These are phyloP conservation scores for Yamadazyma dendronema DNA, from an alignment of 1,139 yeast genomes.

Conservation along the genomic window DNA sequence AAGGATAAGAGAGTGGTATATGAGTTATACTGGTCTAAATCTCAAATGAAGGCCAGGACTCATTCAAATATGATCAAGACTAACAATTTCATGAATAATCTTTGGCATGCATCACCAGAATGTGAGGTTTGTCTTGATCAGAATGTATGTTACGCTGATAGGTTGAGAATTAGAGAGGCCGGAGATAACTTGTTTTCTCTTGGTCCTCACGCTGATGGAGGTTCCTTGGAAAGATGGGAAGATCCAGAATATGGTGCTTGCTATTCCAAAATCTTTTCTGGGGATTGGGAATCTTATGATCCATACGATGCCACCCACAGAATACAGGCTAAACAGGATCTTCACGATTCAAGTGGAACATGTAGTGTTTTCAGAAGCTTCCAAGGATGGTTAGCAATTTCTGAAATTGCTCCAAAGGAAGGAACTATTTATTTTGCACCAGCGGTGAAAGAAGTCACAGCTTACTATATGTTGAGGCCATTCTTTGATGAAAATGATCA, in stretches of 20 bases:
- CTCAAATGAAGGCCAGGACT: slow-evolving; percentile 41
- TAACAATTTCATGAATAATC: slow-evolving; percentile 25
- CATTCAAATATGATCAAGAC: slow-evolving; percentile 36
- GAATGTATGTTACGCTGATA: slow-evolving; percentile 35
- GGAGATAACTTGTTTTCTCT: slow-evolving; percentile 33
- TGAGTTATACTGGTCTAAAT: slow-evolving; percentile 43
- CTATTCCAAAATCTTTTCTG: slow-evolving; percentile 39
- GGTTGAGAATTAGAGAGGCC: slow-evolving; percentile 42
- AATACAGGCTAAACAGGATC: slow-evolving; percentile 30
- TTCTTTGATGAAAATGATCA: slow-evolving; percentile 34
- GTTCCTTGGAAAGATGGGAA: slow-evolving; percentile 43
- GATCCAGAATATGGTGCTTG: slow-evolving; percentile 31
- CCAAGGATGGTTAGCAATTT: slow-evolving; percentile 50
- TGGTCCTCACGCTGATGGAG: slow-evolving; percentile 44
- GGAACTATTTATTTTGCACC: slow-evolving; percentile 47
- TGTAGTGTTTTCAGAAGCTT: slow-evolving; percentile 45
- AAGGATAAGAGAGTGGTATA: slow-evolving; percentile 22
- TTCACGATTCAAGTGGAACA: slow-evolving; percentile 24
- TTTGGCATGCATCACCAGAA: slow-evolving; percentile 27
- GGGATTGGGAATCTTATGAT: slow-evolving; percentile 48
- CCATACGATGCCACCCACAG: slow-evolving; percentile 40
- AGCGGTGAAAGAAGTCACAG: slow-evolving; percentile 30
- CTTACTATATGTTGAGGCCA: slow-evolving; percentile 44
- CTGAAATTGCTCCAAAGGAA: slow-evolving; percentile 33
- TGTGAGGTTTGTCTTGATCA: slow-evolving; percentile 25